Evolutionary conservation across 352 stramenopile species (phyloP), one percentile per base, ranked within the genome.

Genomic region (Halophytophthora batemanensis): DNA sequence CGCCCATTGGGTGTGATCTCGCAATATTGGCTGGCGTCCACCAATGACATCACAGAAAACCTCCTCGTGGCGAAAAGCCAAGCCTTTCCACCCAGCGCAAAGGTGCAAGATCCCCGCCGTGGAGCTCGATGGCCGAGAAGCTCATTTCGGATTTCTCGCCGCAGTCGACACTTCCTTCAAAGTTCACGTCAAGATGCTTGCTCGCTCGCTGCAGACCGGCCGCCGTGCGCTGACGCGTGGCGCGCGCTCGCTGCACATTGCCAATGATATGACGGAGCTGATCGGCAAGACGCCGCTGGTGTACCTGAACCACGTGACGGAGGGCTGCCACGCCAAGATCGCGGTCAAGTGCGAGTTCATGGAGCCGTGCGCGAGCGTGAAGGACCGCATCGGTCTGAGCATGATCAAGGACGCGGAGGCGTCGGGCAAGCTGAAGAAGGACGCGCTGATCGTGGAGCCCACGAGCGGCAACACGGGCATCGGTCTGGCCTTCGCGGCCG

Each of bases 401-500:
- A 95, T 95, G 84, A 93, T 95, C 61, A 56, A 78, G 44, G 77
- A 77, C 29, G 84, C 82, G 14, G 84, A 95, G 59, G 59, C 82
- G 56, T 75, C 56, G 45, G 80, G 82, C 21, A 64, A 79, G 51
- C 69, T 93, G 13, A 76, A 67, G 23, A 86, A 87, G 45, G 78
- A 90, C 64, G 77, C 77, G 48, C 65, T 87, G 36, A 90, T 98
- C 47, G 93, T 98, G 7, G 94, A 98, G 71, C 88, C 92, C 7
- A 98, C 91, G 14, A 93, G 74, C n/a, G 94, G 94, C 36, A 98
- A 98, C 76, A 98, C 93, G 2, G 94, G 94, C 38, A 98, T 98
- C 50, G 92, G 88, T 11, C 71, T 98, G 17, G 93, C 94, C 25
- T 96, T 98, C 62, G 91, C 96, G 21, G 84, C 82, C 6, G 84